Percentiles rank a stretch among this genome's conserved stretches.
Evolutionary conservation across 805 yeast genomes (phyloP).

Genomic region (Jamesozyma jinghongensis): DNA sequence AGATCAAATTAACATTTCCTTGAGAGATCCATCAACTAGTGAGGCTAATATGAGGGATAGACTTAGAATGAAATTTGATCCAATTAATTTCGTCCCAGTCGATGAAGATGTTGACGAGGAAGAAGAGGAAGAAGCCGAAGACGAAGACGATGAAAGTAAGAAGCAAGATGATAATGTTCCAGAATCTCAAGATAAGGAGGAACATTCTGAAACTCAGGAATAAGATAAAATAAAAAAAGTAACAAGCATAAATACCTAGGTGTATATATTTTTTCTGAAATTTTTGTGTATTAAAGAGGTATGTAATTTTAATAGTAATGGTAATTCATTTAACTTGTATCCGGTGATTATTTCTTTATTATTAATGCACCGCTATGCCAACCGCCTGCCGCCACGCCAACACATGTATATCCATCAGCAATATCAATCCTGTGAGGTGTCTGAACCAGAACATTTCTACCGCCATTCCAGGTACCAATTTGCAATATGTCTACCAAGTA

Average conservation of each 20-base stretch:
- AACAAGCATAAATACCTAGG: too few species aligned
- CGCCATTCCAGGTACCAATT: constrained; percentile 27
- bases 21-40: constrained; percentile 55
- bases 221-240: not conserved
- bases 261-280: too few species aligned
- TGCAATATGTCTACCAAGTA: constrained; percentile 13
- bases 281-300: too few species aligned
- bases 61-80: constrained; percentile 54
- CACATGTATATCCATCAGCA: constrained; percentile 36
- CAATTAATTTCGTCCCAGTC: constrained; percentile 46
- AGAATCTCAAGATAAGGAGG: not conserved
- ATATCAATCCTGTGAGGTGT: constrained; percentile 37
- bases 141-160: constrained; percentile 3
- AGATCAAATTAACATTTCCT: constrained; percentile 44
- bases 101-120: constrained; percentile 24
- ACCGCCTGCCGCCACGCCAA: constrained; percentile 64
- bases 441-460: constrained; percentile 28
- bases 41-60: constrained; percentile 52
- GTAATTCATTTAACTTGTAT: too few species aligned
- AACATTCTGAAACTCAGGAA: not conserved
- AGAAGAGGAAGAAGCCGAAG: constrained; percentile 3
- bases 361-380: constrained; percentile 72
- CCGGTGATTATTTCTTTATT: constrained; percentile 7
- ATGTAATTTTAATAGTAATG: too few species aligned
- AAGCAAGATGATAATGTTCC: not conserved